phyloP scores from a whole-genome alignment of 208 protist genomes.

The Polymyxa betae region DNA sequence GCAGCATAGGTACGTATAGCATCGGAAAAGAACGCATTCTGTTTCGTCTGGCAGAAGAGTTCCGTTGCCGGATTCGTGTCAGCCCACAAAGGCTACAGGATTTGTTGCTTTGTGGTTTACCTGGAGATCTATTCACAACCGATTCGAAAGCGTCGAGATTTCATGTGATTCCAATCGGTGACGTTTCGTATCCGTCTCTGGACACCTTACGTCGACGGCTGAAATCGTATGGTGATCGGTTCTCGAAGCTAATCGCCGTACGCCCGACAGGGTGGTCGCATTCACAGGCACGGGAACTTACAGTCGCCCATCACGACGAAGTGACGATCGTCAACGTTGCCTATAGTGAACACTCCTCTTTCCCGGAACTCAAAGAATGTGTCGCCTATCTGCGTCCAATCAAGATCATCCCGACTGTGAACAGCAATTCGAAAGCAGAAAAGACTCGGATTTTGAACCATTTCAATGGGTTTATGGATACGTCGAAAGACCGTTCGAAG shows the following conservation, averaged over 20 bases:
- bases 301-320: conserved; percentile 1
- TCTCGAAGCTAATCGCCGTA: neutral
- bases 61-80: conserved; percentile 37
- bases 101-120: neutral
- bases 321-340: conserved; percentile 27
- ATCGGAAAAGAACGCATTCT: conserved; percentile 42
- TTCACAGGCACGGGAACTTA: neutral
- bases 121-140: conserved; percentile 17
- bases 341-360: conserved; percentile 19
- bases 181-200: neutral
- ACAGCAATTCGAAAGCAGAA: neutral
- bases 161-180: conserved; percentile 9
- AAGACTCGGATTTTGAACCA: neutral
- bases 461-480: conserved; percentile 22
- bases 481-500: conserved; percentile 33
- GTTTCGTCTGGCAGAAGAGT: conserved; percentile 5
- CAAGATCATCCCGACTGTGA: conserved; percentile 39
- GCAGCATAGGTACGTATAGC: conserved; percentile 1
- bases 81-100: neutral
- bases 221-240: neutral
- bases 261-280: conserved; percentile 27
- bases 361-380: neutral
- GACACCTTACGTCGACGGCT: neutral
- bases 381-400: neutral
- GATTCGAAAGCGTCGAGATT: neutral